Base-by-base conservation (phyloP, 192 early-diverging fungal species). In the Backusella australiensis region DNA sequence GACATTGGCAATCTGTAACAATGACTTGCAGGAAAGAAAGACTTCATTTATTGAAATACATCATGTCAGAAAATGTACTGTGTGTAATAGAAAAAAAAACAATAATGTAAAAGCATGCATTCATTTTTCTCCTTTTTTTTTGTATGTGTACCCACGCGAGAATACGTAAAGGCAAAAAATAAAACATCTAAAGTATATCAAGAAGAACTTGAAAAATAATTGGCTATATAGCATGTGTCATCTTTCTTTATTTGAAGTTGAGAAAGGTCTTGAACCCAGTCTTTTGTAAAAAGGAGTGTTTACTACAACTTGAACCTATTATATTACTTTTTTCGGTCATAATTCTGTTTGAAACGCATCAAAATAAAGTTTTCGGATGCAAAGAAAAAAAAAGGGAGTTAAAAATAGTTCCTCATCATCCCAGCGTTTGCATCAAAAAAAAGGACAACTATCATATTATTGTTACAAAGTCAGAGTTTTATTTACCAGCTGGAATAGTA, bases 141-240 rank as follows among this genome's bases (percentile, higher is more conserved):
- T 59, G 53, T 26, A 59, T 59, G 53, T 59, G 53, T 59, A 59
- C 53, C 53, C 53, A 59, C 53, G 53, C 53, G 53, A 59, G 23
- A 21, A 59, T 59, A 59, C 53, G 46, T 49, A 49, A n/a, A 49
- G 17, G 19, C 4, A 19, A 44, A 44, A 44, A 52, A 52, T 21
- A 52, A 52, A 52, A 26, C 17, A 39, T 39, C 38, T 39, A 39
- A 53, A 21, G n/a, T 9, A 53, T 14, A 44, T 44, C 42, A 44
- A 44, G 17, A 44, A 44, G 42, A 17, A 17, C 15, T 44, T 53
- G 21, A 23, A 23, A 59, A 59, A 59, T 9, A 59, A 59, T 59
- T 59, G 53, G 53, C 26, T 59, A 59, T 26, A 59, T 59, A 26
- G 9, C 53, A 59, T 59, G 53, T 59, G 53, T 14, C 11, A 59